These are phyloP conservation scores for Psilocybe tampanensis DNA, from an alignment of 768 basidiomycete genomes.

Conservation along the genomic window DNA sequence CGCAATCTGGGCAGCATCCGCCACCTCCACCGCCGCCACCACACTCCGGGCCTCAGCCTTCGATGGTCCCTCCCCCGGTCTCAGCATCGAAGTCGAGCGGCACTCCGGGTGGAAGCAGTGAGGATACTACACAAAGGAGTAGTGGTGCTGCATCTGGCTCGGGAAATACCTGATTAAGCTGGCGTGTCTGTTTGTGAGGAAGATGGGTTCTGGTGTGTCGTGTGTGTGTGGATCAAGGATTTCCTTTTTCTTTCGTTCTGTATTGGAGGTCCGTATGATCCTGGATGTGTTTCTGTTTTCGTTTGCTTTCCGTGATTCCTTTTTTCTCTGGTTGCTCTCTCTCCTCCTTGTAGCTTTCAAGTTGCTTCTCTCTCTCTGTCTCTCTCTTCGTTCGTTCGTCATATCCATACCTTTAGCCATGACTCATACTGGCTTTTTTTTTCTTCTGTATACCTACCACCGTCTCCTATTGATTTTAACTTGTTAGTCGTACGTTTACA, in stretches of 20 bases:
- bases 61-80: constrained; percentile 4
- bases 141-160: neutral
- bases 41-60: neutral
- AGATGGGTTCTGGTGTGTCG: neutral
- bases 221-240: neutral
- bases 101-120: neutral
- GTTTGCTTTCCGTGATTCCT: neutral
- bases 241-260: neutral
- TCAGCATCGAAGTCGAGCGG: neutral
- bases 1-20: constrained; percentile 1
- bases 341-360: neutral
- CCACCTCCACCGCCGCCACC: neutral
- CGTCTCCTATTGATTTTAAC: neutral
- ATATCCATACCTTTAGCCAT: neutral
- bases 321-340: neutral
- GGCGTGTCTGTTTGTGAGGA: neutral
- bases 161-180: neutral
- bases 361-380: too few species aligned
- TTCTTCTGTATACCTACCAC: neutral
- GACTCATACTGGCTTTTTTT: neutral
- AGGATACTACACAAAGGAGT: neutral
- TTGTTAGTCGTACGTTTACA: too few species aligned
- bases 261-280: neutral
- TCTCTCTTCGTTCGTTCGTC: neutral
- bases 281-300: neutral